phyloP scores from a whole-genome alignment of 2,329 filamentous ascomycete species.

The Diatrype stigma region DNA sequence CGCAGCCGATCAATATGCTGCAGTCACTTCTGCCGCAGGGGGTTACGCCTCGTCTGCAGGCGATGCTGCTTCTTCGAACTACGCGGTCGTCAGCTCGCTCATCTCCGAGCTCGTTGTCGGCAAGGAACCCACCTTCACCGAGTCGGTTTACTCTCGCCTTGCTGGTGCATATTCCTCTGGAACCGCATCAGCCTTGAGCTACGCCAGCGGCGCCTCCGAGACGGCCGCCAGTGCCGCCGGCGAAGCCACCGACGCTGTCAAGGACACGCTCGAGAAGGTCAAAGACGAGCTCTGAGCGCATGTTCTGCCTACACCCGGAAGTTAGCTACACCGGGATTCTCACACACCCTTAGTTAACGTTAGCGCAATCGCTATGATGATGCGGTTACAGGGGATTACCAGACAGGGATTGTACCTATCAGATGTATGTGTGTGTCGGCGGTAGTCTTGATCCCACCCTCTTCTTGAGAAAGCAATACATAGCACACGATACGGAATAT shows the following conservation, averaged over 20 bases:
- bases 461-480: not conserved
- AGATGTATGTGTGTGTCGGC: not conserved
- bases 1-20: slow-evolving; percentile 17
- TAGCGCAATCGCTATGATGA: too few species aligned
- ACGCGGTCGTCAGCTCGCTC: slow-evolving; percentile 64
- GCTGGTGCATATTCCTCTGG: slow-evolving; percentile 69
- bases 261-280: slow-evolving; percentile 19
- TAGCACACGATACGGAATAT: not conserved
- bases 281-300: slow-evolving; percentile 20
- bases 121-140: slow-evolving; percentile 76
- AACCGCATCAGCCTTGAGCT: slow-evolving; percentile 47
- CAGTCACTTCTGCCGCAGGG: slow-evolving; percentile 34
- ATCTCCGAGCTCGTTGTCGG: slow-evolving; percentile 73
- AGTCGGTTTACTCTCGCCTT: slow-evolving; percentile 71
- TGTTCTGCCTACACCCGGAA: not conserved
- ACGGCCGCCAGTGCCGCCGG: slow-evolving; percentile 21
- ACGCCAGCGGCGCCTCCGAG: slow-evolving; percentile 31
- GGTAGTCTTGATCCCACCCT: not conserved
- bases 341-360: too few species aligned
- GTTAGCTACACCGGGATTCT: too few species aligned
- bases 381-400: too few species aligned
- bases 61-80: slow-evolving; percentile 58
- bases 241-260: slow-evolving; percentile 18
- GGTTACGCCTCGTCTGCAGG: slow-evolving; percentile 60
- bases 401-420: not conserved